A percentile compares a stretch with the other conserved stretches of the same genome.
Evolutionary conservation across 768 basidiomycete species (phyloP).

Genomic region (Boletus barrowsii): DNA sequence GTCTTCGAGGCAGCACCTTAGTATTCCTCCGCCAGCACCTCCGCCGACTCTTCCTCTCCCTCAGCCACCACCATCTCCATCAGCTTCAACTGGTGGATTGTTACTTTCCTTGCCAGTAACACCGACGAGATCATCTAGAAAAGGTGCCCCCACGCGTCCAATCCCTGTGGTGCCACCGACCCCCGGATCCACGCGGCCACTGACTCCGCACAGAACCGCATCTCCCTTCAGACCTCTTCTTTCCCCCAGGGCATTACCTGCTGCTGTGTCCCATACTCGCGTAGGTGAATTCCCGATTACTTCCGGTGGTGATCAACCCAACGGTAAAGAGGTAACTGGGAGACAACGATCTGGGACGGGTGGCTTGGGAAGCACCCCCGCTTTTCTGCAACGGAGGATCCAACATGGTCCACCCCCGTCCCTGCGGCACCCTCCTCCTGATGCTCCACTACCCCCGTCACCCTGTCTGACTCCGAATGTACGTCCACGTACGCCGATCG

Average conservation of each 20-base stretch:
- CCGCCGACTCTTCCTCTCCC: conserved; percentile 32
- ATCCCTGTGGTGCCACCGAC: conserved; percentile 12
- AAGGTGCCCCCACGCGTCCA: conserved; percentile 13
- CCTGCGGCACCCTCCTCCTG: conserved; percentile 28
- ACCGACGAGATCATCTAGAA: conserved; percentile 7
- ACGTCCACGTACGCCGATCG: conserved; percentile 11
- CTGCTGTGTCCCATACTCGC: not conserved
- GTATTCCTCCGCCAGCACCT: conserved; percentile 30
- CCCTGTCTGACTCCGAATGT: conserved; percentile 5
- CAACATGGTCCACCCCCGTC: conserved; percentile 24
- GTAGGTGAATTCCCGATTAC: not conserved
- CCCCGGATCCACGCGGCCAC: conserved; percentile 11
- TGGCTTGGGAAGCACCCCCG: conserved; percentile 15
- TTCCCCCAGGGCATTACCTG: conserved; percentile 10
- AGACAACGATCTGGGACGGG: conserved; percentile 17
- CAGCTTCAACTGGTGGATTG: not conserved
- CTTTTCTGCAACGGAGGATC: conserved; percentile 31
- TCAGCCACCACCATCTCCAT: conserved; percentile 23
- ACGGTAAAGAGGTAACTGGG: conserved; percentile 1
- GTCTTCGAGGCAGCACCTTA: conserved; percentile 28
- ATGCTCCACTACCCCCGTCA: conserved; percentile 29
- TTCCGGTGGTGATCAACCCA: conserved; percentile 8
- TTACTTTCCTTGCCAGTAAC: not conserved
- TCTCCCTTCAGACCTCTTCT: conserved; percentile 25
- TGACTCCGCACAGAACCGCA: conserved; percentile 11